Percentiles rank a stretch among this genome's conserved stretches.
Evolutionary conservation across 352 stramenopile species (phyloP).

Genomic region (Thraustochytrium sp.): DNA sequence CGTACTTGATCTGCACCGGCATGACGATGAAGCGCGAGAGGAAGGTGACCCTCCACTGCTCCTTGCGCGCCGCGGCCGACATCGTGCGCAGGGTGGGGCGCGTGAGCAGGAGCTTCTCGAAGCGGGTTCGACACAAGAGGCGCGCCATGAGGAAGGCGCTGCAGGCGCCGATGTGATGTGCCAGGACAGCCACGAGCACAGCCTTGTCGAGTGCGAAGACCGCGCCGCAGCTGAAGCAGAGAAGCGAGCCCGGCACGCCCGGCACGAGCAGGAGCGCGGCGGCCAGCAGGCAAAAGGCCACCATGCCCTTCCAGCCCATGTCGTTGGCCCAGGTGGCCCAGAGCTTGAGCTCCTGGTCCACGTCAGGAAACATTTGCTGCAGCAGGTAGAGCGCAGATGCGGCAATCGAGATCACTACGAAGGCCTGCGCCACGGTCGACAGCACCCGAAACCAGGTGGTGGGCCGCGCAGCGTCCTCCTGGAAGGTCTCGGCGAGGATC

Average conservation of each 20-base stretch:
- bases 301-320: not conserved
- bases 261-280: not conserved
- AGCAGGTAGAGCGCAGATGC: not conserved
- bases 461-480: not conserved
- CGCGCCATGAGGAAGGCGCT: not conserved
- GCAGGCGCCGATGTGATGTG: constrained; percentile 15
- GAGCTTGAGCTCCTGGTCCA: not conserved
- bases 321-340: constrained; percentile 15
- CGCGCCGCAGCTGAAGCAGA: constrained; percentile 23
- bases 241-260: constrained; percentile 20
- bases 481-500: constrained; percentile 7
- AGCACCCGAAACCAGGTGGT: not conserved
- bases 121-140: constrained; percentile 4
- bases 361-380: constrained; percentile 13
- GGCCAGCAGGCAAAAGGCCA: not conserved
- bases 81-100: constrained; percentile 11
- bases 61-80: not conserved
- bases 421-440: not conserved
- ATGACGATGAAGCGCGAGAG: constrained; percentile 40
- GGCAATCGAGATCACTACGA: not conserved
- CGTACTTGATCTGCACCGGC: constrained; percentile 38
- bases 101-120: constrained; percentile 21
- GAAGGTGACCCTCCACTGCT: constrained; percentile 34
- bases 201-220: constrained; percentile 20
- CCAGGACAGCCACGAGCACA: not conserved